phyloP scores from a whole-genome alignment of 192 early-diverging fungal genomes.

The Coemansia sp. region DNA sequence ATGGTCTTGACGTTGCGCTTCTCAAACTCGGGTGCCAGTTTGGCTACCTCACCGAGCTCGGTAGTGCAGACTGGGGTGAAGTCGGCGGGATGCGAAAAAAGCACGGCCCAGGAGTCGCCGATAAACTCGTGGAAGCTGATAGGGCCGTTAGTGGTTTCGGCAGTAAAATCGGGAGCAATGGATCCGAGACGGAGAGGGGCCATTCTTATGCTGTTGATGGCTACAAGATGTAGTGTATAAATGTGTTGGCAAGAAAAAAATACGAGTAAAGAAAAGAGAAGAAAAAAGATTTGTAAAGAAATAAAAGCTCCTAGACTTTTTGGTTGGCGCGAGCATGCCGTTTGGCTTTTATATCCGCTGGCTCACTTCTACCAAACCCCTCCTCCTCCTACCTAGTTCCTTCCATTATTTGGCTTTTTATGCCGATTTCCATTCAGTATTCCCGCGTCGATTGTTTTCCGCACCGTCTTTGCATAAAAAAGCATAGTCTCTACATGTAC shows the following conservation, averaged over 20 bases:
- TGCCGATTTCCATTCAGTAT: too few relatives aligned
- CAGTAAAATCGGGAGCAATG: constrained; percentile 71
- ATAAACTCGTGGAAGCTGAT: constrained; percentile 92
- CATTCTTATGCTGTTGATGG: constrained; percentile 13
- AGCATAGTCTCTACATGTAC: too few relatives aligned
- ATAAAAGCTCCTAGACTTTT: too few relatives aligned
- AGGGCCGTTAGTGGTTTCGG: constrained; percentile 82
- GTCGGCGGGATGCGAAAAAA: constrained; percentile 99
- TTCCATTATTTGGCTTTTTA: too few relatives aligned
- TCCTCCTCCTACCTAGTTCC: too few relatives aligned
- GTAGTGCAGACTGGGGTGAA: constrained; percentile 96
- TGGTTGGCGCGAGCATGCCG: too few relatives aligned
- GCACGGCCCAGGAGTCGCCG: constrained; percentile 80
- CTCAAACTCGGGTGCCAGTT: constrained; percentile 70
- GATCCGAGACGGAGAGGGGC: constrained; percentile 59
- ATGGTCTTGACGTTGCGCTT: constrained; percentile 84
- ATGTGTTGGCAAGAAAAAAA: background rate
- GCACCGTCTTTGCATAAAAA: too few relatives aligned
- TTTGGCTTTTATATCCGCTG: too few relatives aligned
- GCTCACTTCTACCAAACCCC: too few relatives aligned
- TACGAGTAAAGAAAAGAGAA: background rate
- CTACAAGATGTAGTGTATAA: background rate
- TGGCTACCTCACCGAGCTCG: constrained; percentile 91
- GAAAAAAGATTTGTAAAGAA: too few relatives aligned
- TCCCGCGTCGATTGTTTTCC: too few relatives aligned